Percentiles rank a stretch among this genome's conserved stretches.
Conservation (phyloP, 768 basidiomycete species). For the Aureoboletus auriporus region DNA sequence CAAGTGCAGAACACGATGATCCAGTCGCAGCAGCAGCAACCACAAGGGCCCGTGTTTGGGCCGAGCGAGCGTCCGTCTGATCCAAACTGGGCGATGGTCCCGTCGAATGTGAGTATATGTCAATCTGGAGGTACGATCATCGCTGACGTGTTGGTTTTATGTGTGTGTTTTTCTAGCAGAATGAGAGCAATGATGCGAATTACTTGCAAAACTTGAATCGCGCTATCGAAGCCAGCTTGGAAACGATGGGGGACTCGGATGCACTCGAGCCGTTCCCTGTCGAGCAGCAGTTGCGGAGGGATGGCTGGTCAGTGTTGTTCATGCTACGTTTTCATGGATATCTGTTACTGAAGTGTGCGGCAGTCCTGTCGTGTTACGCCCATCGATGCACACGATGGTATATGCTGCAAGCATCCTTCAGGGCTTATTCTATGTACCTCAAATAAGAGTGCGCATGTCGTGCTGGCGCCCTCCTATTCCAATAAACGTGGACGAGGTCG, state of each 20-base stretch:
- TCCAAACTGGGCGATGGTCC: constrained; percentile 67
- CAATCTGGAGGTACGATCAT: neutral
- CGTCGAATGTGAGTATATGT: constrained; percentile 51
- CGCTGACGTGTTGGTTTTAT: neutral
- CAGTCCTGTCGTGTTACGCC: constrained; percentile 72
- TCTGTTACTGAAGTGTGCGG: neutral
- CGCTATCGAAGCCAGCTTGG: constrained; percentile 69
- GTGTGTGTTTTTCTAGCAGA: constrained; percentile 23
- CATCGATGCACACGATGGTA: constrained; percentile 44
- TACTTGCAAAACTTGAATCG: constrained; percentile 64
- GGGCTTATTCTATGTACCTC: constrained; percentile 65
- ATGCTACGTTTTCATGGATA: neutral
- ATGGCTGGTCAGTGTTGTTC: constrained; percentile 46
- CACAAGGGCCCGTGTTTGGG: constrained; percentile 41
- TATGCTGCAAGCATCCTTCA: constrained; percentile 57
- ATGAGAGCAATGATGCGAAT: constrained; percentile 35
- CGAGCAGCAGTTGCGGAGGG: constrained; percentile 51
- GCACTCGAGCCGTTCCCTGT: constrained; percentile 51
- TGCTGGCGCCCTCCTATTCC: constrained; percentile 32
- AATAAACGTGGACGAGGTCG: constrained; percentile 13
- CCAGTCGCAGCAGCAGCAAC: constrained; percentile 25
- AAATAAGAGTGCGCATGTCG: constrained; percentile 49
- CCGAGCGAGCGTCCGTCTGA: constrained; percentile 61
- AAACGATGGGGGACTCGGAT: constrained; percentile 42
- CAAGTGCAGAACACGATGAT: constrained; percentile 40